Evolutionary conservation across 768 basidiomycete genomes (phyloP), one percentile per base, ranked within the genome.

Genomic region (Russula griseocarnosa): DNA sequence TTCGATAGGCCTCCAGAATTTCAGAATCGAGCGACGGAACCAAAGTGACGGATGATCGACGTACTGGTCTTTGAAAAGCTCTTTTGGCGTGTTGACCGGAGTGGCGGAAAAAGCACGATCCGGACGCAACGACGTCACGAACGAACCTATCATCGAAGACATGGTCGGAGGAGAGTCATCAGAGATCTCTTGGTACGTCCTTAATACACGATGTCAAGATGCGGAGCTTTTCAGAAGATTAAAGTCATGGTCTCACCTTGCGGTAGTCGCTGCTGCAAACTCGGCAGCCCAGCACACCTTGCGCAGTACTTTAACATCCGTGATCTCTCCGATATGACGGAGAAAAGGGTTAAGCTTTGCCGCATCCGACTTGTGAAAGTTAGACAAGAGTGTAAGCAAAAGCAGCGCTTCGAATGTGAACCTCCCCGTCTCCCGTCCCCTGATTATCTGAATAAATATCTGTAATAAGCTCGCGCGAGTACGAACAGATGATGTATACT

Each of bases 331-430:
- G 32, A 88, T 82, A 28, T 77, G 75, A 28, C 79, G 79, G 10
- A 88, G 76, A 69, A 86, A 88, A 1, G 83, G 82, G 71, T 90
- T 90, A 44, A 87, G 78, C 66, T 81, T 86, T 11, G 85, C 83
- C 11, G 85, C 86, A 69, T 87, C 86, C 0, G 86, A 86, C 69
- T 84, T 86, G 71, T 88, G 88, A 70, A 84, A 90, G 69, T 87
- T 87, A 58, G 83, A 83, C 2, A 90, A 79, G 38, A 87, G 73
- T 13, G 83, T 77, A n/a, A 88, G 77, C 7, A 89, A 74, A 7
- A 88, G 74, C 0, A 79, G 74, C 1, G 84, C 83, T 69, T 87
- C 86, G 59, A 86, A 84, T 0, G 84, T 79, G 70, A 75, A 86
- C 55, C 78, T 76, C 65, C 81, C 79, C 5, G 81, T 87, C 24